These are phyloP conservation scores for Penicillium sp. DNA, from an alignment of 2,329 filamentous ascomycete species.

Conservation along the genomic window DNA sequence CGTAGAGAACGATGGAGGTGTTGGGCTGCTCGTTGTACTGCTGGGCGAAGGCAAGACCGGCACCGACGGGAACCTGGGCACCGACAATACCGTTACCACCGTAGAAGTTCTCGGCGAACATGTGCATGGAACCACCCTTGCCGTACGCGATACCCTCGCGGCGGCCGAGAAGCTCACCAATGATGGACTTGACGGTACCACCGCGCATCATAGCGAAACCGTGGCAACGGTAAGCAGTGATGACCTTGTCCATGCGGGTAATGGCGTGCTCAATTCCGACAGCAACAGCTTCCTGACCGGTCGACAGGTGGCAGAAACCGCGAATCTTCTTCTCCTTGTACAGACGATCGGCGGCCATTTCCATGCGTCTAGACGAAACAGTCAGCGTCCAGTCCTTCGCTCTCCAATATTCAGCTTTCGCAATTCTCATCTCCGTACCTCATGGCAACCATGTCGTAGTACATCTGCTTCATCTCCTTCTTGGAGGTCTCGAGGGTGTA, in stretches of 20 bases:
- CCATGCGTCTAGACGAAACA: conserved; percentile 77
- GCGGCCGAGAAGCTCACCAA: conserved; percentile 91
- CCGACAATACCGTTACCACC: conserved; percentile 99
- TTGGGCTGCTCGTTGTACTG: conserved; percentile 89
- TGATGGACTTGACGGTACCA: conserved; percentile 84
- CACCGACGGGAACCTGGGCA: conserved; percentile 95
- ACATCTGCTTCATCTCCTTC: conserved; percentile 98
- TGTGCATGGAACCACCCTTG: conserved; percentile 99
- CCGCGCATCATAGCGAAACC: conserved; percentile 97
- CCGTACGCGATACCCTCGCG: conserved; percentile 97
- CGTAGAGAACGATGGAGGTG: conserved; percentile 86
- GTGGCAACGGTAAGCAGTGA: conserved; percentile 99
- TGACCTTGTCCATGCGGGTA: conserved; percentile 86
- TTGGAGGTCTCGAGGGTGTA: conserved; percentile 95
- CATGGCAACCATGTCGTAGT: conserved; percentile 93
- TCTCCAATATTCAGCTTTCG: not conserved
- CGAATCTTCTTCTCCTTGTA: conserved; percentile 99
- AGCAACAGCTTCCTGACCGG: conserved; percentile 95
- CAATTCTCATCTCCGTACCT: conserved; percentile 62
- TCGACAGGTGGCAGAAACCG: conserved; percentile 98
- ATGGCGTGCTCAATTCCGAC: conserved; percentile 97
- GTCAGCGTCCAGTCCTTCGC: not conserved
- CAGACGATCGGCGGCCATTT: conserved; percentile 97
- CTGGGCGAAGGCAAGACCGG: conserved; percentile 94
- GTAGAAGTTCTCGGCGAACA: conserved; percentile 98